These are phyloP conservation scores for Mycosphaerella sp. DNA, from an alignment of 2,329 filamentous ascomycete species.

Conservation along the genomic window DNA sequence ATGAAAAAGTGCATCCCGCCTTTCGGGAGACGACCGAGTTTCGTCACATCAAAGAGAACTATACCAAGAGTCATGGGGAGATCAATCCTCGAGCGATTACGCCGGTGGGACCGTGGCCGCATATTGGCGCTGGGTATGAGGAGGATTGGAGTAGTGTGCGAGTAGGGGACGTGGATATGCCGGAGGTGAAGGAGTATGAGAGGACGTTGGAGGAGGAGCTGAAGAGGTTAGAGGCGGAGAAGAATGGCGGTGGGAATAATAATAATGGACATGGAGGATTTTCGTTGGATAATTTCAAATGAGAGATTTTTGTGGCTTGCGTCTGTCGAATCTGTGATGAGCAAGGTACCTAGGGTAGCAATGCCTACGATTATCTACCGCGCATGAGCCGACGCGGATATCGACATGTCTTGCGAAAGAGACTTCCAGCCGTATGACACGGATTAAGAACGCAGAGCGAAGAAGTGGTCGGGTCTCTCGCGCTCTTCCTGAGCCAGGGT, in stretches of 20 bases:
- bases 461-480: too few species aligned
- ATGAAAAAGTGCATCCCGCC: slow-evolving; percentile 36
- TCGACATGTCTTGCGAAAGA: too few species aligned
- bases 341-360: not conserved
- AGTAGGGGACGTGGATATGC: slow-evolving; percentile 45
- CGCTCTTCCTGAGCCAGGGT: too few species aligned
- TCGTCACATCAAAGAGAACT: slow-evolving; percentile 62
- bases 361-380: not conserved
- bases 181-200: slow-evolving; percentile 32
- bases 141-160: slow-evolving; percentile 44
- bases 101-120: slow-evolving; percentile 55
- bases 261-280: slow-evolving; percentile 1
- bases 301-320: not conserved
- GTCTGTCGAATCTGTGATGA: not conserved
- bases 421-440: too few species aligned
- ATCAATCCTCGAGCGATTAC: slow-evolving; percentile 58
- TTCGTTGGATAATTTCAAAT: slow-evolving; percentile 7
- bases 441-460: too few species aligned
- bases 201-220: slow-evolving; percentile 22
- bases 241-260: not conserved
- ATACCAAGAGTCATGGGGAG: slow-evolving; percentile 54
- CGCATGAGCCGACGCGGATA: not conserved
- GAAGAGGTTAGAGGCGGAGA: not conserved
- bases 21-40: slow-evolving; percentile 58
- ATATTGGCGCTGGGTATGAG: slow-evolving; percentile 50